Base-by-base conservation (phyloP, 2,329 filamentous ascomycete genomes). In the Diaporthe ilicicola region DNA sequence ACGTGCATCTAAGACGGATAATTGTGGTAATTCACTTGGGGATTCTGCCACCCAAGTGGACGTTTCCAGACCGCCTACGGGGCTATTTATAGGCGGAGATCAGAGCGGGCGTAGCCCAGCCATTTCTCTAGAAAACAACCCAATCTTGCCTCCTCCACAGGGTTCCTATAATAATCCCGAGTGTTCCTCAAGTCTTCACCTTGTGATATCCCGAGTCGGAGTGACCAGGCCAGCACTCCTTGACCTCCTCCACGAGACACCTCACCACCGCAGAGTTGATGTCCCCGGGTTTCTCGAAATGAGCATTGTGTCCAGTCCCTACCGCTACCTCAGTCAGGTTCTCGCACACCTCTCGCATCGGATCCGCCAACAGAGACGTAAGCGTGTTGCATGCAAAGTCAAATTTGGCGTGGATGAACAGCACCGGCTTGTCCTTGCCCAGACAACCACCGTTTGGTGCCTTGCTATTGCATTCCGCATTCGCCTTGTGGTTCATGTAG, bases 401-500 rank as follows among this genome's bases (percentile, higher is more conserved):
- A 64, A 78, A 82, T 32, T 76, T 77, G 1, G 80, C 81, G 50
- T 83, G 80, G 29, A 80, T 69, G 44, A 79, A 79, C 37, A 80
- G 72, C 13, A 77, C 77, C 3, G 79, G 79, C 69, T 82, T 78
- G 24, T 62, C 42, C 27, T 12, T 62, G 61, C 78, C 80, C 46
- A 87, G 73, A 37, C 68, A 69, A 1, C 79, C 78, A n/a, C 80
- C 79, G 68, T 75, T 74, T 2, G 74, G 56, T 8, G 74, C 72
- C 12, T 70, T 66, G 1, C n/a, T 15, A 10, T 79, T 81, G 74
- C 84, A 87, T 37, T 77, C 79, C 1, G 73, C 75, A 67, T 87
- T 87, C 8, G 74, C 77, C 17, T 80, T 76, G 72, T 84, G 81
- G 72, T 87, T 83, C 42, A 82, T 70, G 69, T 87, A 87, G 19